Conservation (phyloP, 257 asterid species). For the Scutellaria barbata region DNA sequence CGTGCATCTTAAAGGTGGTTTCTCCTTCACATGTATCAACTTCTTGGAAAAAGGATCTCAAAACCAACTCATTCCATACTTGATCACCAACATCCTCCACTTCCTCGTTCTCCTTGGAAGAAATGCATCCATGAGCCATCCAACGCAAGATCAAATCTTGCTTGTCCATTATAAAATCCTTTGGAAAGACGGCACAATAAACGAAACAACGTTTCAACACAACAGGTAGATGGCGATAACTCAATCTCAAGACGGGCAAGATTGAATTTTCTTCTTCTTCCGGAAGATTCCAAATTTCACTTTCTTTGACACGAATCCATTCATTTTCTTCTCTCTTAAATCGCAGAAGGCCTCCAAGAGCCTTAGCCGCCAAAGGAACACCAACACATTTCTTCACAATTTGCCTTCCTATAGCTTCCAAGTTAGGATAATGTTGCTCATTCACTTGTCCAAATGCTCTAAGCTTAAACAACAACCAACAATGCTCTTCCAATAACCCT, state of each 20-base stretch:
- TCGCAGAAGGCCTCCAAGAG: constrained; percentile 43
- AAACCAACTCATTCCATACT: constrained; percentile 24
- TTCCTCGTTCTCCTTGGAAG: neutral
- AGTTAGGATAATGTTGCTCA: neutral
- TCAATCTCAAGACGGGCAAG: constrained; percentile 40
- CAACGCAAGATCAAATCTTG: constrained; percentile 33
- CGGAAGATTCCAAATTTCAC: constrained; percentile 43
- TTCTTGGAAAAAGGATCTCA: constrained; percentile 27
- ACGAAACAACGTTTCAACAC: constrained; percentile 37
- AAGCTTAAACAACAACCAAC: constrained; percentile 40
- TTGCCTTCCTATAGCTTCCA: constrained; percentile 35
- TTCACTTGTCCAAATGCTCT: constrained; percentile 28
- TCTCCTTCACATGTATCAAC: neutral
- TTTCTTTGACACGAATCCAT: constrained; percentile 38
- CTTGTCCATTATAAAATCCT: constrained; percentile 15
- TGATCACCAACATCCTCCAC: constrained; percentile 26
- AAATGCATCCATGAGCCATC: constrained; percentile 40
- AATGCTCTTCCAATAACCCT: constrained; percentile 31
- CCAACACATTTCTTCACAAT: constrained; percentile 41
- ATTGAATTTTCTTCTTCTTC: constrained; percentile 27
- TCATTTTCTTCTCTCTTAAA: constrained; percentile 36
- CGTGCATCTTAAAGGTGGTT: constrained; percentile 12
- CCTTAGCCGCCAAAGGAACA: constrained; percentile 43
- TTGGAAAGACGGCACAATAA: constrained; percentile 40
- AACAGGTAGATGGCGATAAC: constrained; percentile 40